Evolutionary conservation across 805 yeast species (phyloP), one percentile per base, ranked within the genome.

Genomic region (Saturnispora mendoncae): DNA sequence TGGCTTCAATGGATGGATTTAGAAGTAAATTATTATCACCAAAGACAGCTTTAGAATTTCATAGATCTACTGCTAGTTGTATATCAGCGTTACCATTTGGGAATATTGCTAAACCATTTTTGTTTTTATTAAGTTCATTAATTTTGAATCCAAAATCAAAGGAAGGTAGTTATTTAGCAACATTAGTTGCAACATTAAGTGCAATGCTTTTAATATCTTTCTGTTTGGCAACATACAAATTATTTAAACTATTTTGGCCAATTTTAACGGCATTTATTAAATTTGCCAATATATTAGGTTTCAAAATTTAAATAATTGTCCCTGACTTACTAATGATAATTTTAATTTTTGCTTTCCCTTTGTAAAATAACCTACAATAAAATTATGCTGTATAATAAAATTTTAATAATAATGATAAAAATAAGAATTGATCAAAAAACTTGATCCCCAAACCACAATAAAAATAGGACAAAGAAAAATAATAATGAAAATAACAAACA

Each of bases 91-190:
- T 44, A 19, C 49, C 49, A 13, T 23, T 41, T 7, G 33, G 43
- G 9, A 33, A 35, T 6, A 7, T 43, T 4, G 12, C 36, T 10
- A 36, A 32, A 6, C 46, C 44, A 15, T 10, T 41, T n/a, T 27
- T 45, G 6, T 21, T 26, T 8, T 10, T 44, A 4, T 21, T 46
- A 18, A 41, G 44, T 4, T 8, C 24, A 18, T 27, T 43, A 3
- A 43, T 46, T 6, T 45, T 47, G 1, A 36, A 37, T 14, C 21
- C 27, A 6, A 21, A 36, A 17, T 41, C 34, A 7, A 25, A 33
- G 6, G 29, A 30, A 23, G 42, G 49, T 27, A 43, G 46, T 19
- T 13, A 37, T 4, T 19, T 38, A n/a, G 46, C 42, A 13, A 38
- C 45, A 9, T 4, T 37, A 3, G 38, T 46, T 6, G 44, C 38